Evolutionary conservation across 148 eudicot genomes (phyloP).

Genomic region (Vaccinium vitisidaea): DNA sequence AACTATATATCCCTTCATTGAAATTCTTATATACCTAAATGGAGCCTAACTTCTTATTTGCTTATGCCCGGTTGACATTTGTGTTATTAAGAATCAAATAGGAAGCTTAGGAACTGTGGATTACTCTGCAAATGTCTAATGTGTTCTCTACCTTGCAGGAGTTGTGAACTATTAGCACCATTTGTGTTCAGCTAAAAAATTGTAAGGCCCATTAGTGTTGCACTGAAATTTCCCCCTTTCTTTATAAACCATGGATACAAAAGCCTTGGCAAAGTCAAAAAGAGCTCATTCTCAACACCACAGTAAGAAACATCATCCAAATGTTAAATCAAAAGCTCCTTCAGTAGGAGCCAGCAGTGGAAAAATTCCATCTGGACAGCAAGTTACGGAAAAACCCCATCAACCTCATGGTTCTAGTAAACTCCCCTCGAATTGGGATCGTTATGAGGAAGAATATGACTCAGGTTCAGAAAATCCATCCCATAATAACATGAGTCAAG

Average conservation of each 20-base stretch:
- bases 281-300: constrained; percentile 45
- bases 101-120: background rate
- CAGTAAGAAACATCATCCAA: constrained; percentile 37
- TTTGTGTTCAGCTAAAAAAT: background rate
- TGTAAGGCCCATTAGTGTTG: background rate
- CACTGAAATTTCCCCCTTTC: background rate
- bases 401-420: constrained; percentile 30
- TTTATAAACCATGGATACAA: constrained; percentile 32
- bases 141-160: constrained; percentile 9
- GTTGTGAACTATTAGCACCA: background rate
- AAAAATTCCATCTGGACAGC: constrained; percentile 27
- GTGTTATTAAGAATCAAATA: background rate
- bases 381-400: constrained; percentile 26
- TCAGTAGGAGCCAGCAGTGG: constrained; percentile 18
- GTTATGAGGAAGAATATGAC: constrained; percentile 41
- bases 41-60: background rate
- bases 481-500: constrained; percentile 22
- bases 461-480: constrained; percentile 29
- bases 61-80: background rate
- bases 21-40: background rate
- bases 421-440: constrained; percentile 50
- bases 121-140: constrained; percentile 10
- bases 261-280: constrained; percentile 45
- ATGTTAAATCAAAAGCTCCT: constrained; percentile 30
- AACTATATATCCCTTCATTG: background rate